Base-by-base conservation (phyloP, 1,284 basidiomycete species). In the Phylloboletellus chloephorus region DNA sequence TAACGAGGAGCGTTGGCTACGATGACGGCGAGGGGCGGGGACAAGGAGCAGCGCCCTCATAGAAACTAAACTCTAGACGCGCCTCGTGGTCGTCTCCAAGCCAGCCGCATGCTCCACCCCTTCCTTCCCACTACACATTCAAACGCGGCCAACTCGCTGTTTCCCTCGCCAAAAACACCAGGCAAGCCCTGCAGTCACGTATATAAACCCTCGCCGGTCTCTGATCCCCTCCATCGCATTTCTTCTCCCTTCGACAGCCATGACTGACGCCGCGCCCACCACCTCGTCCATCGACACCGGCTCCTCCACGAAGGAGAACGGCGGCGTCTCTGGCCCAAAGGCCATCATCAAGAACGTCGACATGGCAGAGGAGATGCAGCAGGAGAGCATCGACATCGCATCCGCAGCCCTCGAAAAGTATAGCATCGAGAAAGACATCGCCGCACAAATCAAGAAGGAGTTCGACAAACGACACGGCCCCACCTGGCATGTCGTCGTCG, bases 401-500 rank as follows among this genome's bases (percentile, higher is more conserved):
- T 78, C 78, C 13, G 75, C 80, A 19, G 91, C 93, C 1, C 75
- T 98, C 60, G 85, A 90, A 52, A 88, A 90, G 66, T 92, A 86
- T 70, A 85, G 78, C 63, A 87, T 96, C 68, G 94, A 97, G 73
- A 97, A 96, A 70, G 91, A 98, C 66, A 93, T 98, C 61, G 95
- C 94, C 10, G 92, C 94, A 28, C 83, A 91, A 66, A 88, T 97
- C 76, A 98, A 98, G 78, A 91, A 94, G 67, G 90, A 95, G 68
- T 92, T 96, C 65, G 94, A 98, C 74, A 74, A 81, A 67, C 74
- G 84, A 64, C 85, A 90, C 56, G 89, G 88, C 19, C 78, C 92
- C 37, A 97, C 95, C 51, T 98, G 95, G 95, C 94, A 98, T 65
- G 89, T 90, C 61, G 91, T 98, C 50, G 94, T 97, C 23, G 94